Evolutionary conservation across 371 early-diverging fungal genomes (phyloP), one percentile per base, ranked within the genome.

Genomic region (Apophysomyces trapeziformis): DNA sequence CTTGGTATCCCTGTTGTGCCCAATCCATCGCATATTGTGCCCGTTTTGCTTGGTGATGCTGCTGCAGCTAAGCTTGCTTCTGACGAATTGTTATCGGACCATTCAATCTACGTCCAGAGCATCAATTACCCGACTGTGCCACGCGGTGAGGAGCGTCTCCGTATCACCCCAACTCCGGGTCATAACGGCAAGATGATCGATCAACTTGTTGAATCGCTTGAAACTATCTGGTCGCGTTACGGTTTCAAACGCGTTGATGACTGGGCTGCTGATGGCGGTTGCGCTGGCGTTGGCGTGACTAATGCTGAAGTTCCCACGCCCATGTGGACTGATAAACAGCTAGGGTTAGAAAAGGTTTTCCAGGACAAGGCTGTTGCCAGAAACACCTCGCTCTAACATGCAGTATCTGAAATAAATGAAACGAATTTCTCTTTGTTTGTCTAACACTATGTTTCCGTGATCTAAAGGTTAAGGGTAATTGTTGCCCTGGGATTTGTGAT

Each of bases 51-150:
- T 37, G 98, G 99, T 57, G 95, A 98, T 76, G 98, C 99, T 61
- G 95, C 95, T 69, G 85, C 87, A 50, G 93, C 95, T 73, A 96
- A 96, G 77, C 83, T 85, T 13, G 96, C 97, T 32, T 93, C 94
- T 36, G 97, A 99, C 79, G 90, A 92, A 79, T 84, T 99, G 46
- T 84, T 99, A 63, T 78, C 76, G 74, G 87, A 93, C 64, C 92
- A 95, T 79, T 86, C 88, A 58, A 97, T 99, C 77, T 99, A 99
- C 74, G 99, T 98, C 59, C 98, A 99, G 83, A 85, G 87, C 77
- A 99, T 99, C 88, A 99, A 99, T 84, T 98, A 91, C 75, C 99
- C 99, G 18, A 99, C 99, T 32, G 99, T 99, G 11, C 83, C 96
- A 41, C 87, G 87, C 9, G 98, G 98, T 56, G 94, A 97, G 76